Percentiles rank a stretch among this genome's conserved stretches.
phyloP scores from a whole-genome alignment of 495 filamentous ascomycete genomes.

The Immersiella caudata region DNA sequence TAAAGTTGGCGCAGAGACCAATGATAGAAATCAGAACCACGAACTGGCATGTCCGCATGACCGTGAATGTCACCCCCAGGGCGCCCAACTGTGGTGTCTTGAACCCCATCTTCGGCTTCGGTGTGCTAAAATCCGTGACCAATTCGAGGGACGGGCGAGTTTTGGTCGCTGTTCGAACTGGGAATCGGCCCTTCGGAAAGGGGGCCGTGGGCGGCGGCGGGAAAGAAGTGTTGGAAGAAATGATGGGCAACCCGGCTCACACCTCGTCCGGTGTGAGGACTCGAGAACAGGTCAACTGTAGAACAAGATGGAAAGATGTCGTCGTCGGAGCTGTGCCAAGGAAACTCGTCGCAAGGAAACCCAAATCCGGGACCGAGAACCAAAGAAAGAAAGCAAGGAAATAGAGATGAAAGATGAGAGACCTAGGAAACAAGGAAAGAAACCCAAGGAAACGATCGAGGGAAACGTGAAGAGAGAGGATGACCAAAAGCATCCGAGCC shows the following conservation, averaged over 20 bases:
- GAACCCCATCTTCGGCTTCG: conserved; percentile 50
- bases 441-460: conserved; percentile 24
- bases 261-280: neutral
- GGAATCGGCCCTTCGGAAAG: conserved; percentile 34
- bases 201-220: conserved; percentile 35
- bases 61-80: conserved; percentile 75
- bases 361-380: conserved; percentile 21
- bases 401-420: conserved; percentile 23
- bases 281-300: conserved; percentile 38
- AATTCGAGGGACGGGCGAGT: conserved; percentile 36
- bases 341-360: conserved; percentile 28
- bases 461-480: conserved; percentile 28
- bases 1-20: conserved; percentile 80
- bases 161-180: conserved; percentile 33
- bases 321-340: conserved; percentile 16
- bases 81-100: conserved; percentile 71
- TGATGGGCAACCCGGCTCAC: conserved; percentile 30
- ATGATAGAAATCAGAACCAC: conserved; percentile 76
- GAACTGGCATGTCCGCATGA: conserved; percentile 70
- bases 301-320: conserved; percentile 13
- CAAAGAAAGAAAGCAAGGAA: conserved; percentile 25
- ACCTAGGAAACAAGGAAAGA: conserved; percentile 32
- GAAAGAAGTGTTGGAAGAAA: conserved; percentile 31
- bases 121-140: conserved; percentile 39
- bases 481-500: neutral